A percentile compares a stretch with the other conserved stretches of the same genome.
phyloP scores from a whole-genome alignment of 2,329 filamentous ascomycete genomes.

The Microcyclospora tardicrescens region DNA sequence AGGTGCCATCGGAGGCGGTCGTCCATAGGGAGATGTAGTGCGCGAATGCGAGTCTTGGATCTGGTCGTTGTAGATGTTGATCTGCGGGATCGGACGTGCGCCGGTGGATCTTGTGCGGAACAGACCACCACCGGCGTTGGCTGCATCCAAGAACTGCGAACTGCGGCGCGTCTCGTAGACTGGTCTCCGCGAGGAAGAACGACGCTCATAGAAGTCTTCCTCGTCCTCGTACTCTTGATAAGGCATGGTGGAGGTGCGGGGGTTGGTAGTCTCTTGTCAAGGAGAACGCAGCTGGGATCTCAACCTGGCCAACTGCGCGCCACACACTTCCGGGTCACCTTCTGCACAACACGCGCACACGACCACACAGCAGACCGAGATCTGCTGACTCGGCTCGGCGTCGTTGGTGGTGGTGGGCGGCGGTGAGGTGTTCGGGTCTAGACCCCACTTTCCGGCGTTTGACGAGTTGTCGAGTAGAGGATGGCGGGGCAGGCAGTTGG shows the following conservation, averaged over 20 bases:
- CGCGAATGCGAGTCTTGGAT: conserved; percentile 17
- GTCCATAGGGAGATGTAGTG: conserved; percentile 14
- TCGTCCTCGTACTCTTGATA: conserved; percentile 14
- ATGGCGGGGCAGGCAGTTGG: no score
- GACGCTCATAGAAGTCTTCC: conserved; percentile 11
- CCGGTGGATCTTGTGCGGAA: conserved; percentile 34
- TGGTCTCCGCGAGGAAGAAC: conserved; percentile 5
- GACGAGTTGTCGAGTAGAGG: no score
- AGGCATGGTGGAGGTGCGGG: conserved; percentile 1
- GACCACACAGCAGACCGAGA: no score
- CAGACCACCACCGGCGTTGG: conserved; percentile 16
- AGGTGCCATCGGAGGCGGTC: conserved; percentile 16
- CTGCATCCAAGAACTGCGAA: conserved; percentile 11
- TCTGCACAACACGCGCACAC: no score
- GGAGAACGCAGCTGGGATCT: no score
- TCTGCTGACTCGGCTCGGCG: no score
- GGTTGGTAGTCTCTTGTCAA: no score
- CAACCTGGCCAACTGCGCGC: no score
- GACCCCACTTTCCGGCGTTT: no score
- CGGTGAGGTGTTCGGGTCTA: no score
- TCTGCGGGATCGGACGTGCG: conserved; percentile 29
- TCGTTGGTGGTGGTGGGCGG: no score
- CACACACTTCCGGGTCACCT: no score
- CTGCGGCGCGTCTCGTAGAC: conserved; percentile 9
- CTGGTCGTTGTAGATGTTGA: conserved; percentile 34